Base-by-base conservation (phyloP, 345 rosid genomes). In the Raphanus raphanistrum region DNA sequence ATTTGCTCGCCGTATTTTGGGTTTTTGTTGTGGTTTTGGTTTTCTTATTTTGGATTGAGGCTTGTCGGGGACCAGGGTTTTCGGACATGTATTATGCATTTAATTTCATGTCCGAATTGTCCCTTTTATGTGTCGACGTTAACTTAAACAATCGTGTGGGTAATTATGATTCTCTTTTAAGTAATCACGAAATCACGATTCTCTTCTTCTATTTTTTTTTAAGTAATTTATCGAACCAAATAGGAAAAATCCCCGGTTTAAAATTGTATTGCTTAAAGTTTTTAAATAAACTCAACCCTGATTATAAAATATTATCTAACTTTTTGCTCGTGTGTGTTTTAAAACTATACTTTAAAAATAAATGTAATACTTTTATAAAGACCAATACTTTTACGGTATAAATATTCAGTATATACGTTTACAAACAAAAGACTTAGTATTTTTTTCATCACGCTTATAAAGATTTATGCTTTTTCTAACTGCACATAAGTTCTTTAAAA, bases 41-140 rank as follows among this genome's bases (percentile, higher is more conserved):
- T 66, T 43, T 31, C 3, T 16, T 41, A 58, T 60, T 75, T 76
- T 76, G 81, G 73, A 61, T 55, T 57, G 52, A 55, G 59, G 36
- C 59, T 9, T 77, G 76, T 71, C 66, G 50, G 16, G 80, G 15
- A 70, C 75, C 59, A 33, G 9, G 9, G 60, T 16, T 57, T 8
- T 66, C 28, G 63, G 77, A 72, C 81, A 72, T 59, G 8, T 41
- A 69, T 69, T 7, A 61, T 70, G 81, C 68, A 66, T 76, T 72
- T 78, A 55, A 58, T 66, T 38, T 36, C 1, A 21, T 66, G 72
- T 66, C 68, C 43, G 63, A 66, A 72, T 58, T 66, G 77, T 41
- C 63, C 26, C 61, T 1, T 63, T 72, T 27, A 26, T 61, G 64
- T 73, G 82, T 79, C 73, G 15, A 60, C 70, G 65, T 73, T 64